These are phyloP conservation scores for Naganishia onofrii DNA, from an alignment of 768 basidiomycete species.

Conservation along the genomic window DNA sequence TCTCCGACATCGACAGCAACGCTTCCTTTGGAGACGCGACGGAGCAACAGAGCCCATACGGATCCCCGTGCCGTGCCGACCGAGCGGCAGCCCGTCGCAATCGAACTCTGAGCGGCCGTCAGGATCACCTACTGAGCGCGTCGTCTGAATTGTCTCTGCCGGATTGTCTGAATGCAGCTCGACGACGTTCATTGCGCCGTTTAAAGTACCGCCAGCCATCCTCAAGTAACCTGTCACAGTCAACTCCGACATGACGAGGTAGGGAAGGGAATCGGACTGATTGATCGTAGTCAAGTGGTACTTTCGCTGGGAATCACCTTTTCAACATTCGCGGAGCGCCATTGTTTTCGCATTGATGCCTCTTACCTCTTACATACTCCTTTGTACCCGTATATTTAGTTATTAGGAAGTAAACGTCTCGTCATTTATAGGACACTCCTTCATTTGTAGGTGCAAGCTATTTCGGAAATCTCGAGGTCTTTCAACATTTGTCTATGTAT, in stretches of 20 bases:
- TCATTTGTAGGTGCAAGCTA: neutral
- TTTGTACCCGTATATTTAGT: neutral
- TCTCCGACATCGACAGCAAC: neutral
- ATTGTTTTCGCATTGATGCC: too few relatives aligned
- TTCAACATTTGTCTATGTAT: neutral
- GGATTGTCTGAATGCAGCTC: slow-evolving; percentile 11
- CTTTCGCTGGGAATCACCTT: neutral
- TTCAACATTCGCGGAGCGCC: neutral
- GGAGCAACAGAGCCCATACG: neutral
- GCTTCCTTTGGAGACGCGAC: neutral
- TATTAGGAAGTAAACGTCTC: neutral
- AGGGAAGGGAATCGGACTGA: neutral
- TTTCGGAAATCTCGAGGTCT: neutral
- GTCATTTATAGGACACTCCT: neutral
- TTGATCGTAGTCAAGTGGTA: neutral
- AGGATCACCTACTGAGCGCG: slow-evolving; percentile 3
- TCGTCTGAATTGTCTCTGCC: slow-evolving; percentile 11
- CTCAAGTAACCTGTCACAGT: neutral
- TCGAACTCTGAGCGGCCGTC: neutral
- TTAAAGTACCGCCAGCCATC: slow-evolving; percentile 5
- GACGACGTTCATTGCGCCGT: neutral
- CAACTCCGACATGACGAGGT: neutral
- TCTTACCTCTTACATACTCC: neutral
- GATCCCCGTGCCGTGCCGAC: neutral
- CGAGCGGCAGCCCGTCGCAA: neutral